phyloP scores from a whole-genome alignment of 306 rosid species.

The Sphenostylis stenocarpa region DNA sequence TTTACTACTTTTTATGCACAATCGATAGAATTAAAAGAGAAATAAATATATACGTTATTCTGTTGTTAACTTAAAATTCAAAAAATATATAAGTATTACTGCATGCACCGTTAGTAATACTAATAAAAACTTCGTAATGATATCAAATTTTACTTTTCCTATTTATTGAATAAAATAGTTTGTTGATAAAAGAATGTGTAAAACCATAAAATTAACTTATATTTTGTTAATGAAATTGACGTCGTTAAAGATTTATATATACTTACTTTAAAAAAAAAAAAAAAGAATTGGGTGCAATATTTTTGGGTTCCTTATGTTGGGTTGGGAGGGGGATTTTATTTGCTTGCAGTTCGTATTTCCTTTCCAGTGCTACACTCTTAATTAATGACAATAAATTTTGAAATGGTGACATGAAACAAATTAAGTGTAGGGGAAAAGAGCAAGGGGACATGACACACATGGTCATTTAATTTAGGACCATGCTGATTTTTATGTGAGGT shows the following conservation, averaged over 20 bases:
- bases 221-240: background rate
- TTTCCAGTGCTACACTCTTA: background rate
- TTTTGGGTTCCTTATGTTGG: background rate
- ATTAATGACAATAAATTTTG: background rate
- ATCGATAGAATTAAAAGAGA: no score
- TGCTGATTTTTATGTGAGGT: constrained; percentile 39
- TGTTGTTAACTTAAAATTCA: no score
- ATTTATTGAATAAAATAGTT: background rate
- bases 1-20: background rate
- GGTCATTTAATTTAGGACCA: constrained; percentile 59
- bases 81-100: no score
- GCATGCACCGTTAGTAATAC: no score
- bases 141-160: no score
- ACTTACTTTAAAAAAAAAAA: no score
- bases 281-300: no score
- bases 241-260: background rate
- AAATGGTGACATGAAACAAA: background rate
- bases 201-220: background rate
- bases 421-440: background rate
- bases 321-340: background rate
- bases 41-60: no score
- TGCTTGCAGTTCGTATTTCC: constrained; percentile 1
- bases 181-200: background rate
- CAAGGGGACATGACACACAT: constrained; percentile 39
- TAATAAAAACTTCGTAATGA: background rate